Percentiles rank a stretch among this genome's conserved stretches.
Conservation (phyloP, 345 rosid species). For the Salix caprea region DNA sequence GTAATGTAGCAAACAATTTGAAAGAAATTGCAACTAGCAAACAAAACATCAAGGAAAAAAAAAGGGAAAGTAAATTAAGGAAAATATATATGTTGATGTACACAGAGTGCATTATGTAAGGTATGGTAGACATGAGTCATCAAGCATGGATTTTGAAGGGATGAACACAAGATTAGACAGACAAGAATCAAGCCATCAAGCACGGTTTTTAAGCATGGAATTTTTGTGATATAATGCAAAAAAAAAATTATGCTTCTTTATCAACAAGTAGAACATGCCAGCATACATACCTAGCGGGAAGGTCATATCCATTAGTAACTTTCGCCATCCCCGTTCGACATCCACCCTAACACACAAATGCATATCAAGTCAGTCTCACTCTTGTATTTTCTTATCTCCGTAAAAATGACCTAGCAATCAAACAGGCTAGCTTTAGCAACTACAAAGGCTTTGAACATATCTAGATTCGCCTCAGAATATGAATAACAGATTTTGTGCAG, state of each 20-base stretch:
- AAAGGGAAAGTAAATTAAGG: not conserved
- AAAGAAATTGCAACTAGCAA: not conserved
- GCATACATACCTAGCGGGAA: slow-evolving; percentile 80
- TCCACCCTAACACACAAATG: slow-evolving; percentile 66
- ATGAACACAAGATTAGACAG: not conserved
- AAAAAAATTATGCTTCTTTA: not conserved
- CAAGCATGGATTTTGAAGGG: not conserved
- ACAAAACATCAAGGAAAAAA: not conserved
- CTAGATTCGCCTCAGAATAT: not conserved
- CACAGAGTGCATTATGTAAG: not conserved
- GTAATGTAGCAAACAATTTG: not conserved
- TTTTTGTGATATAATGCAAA: not conserved
- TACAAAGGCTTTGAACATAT: not conserved
- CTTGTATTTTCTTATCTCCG: slow-evolving; percentile 7
- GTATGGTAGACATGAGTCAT: not conserved
- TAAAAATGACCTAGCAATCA: not conserved
- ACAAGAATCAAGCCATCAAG: not conserved
- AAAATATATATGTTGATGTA: not conserved
- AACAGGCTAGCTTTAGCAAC: not conserved
- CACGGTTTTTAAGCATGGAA: too few relatives aligned
- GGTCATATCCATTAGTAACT: slow-evolving; percentile 89
- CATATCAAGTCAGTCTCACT: slow-evolving; percentile 8
- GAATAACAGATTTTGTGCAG: not conserved
- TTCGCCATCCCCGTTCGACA: slow-evolving; percentile 98
- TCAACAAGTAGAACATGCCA: slow-evolving; percentile 2